Evolutionary conservation across 805 yeast species (phyloP), one percentile per base, ranked within the genome.

Genomic region (Candida ascalaphidarum): DNA sequence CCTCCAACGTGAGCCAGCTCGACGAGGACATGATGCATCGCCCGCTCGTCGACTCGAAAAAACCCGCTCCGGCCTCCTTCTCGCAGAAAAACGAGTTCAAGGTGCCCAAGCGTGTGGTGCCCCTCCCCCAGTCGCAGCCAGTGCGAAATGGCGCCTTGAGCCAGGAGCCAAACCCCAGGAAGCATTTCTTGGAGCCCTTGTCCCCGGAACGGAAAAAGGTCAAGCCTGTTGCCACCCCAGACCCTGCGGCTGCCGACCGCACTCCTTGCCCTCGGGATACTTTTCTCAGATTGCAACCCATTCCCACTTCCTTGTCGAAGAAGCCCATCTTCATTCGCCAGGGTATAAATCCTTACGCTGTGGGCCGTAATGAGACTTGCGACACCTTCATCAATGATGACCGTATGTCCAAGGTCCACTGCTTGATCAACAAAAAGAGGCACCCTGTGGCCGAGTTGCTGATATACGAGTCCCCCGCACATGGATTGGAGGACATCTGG

Each of bases 391-490:
- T 83, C 11, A 59, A 69, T 18, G 96, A 88, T 40, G 80, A 69
- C 40, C 57, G 96, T 25, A 68, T 89, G 42, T 88, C 96, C 2
- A 82, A 85, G 38, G 64, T 78, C 1, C 97, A 92, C 52, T 86
- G 96, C 50, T 57, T 76, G 17, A 60, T 89, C 10, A 43, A 65
- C 30, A 74, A 74, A 43, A 69, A 74, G 34, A 61, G 85, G 33
- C 84, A 79, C 44, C 76, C 76, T 0, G 68, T 74, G 3, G 39
- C 43, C 7, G 58, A 62, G 17, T 62, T 74, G 18, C 48, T 57
- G 5, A 65, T 77, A 4, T 72, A 60, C 44, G 84, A 77, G 40
- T 72, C 81, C 7, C 85, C 88, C 0, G 86, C 85, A 0, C 79
- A 73, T 52, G 78, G 79, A 33, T 54, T 77, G 6, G 82, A 77